These are phyloP conservation scores for Alternaria triticimaculans DNA, from an alignment of 2,329 filamentous ascomycete species.

Conservation along the genomic window DNA sequence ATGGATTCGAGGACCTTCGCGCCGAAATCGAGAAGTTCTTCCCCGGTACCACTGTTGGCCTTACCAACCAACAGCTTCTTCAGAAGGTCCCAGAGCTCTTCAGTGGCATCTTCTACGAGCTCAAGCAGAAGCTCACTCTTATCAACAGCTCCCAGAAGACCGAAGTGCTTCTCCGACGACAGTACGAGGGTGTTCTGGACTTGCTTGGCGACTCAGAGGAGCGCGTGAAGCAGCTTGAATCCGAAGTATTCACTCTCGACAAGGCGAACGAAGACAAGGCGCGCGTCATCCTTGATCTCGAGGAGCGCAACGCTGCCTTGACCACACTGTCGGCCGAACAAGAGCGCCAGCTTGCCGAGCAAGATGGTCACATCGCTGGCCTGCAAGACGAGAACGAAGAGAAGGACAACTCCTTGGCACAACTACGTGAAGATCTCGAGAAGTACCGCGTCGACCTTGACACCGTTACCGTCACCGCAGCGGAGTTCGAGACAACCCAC, in stretches of 20 bases:
- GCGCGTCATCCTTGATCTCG: constrained; percentile 47
- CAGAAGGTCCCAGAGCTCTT: constrained; percentile 47
- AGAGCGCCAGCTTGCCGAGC: constrained; percentile 41
- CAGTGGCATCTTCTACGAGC: constrained; percentile 46
- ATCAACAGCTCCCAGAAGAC: constrained; percentile 45
- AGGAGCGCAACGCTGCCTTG: constrained; percentile 38
- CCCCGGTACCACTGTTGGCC: constrained; percentile 46
- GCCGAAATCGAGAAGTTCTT: constrained; percentile 50
- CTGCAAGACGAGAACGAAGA: constrained; percentile 40
- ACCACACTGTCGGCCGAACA: constrained; percentile 41
- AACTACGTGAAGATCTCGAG: constrained; percentile 48
- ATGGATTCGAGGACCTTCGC: constrained; percentile 51
- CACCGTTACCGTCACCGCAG: constrained; percentile 47
- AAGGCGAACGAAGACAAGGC: constrained; percentile 47
- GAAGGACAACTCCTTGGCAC: constrained; percentile 45
- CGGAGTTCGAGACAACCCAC: constrained; percentile 51
- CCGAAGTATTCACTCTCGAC: constrained; percentile 47
- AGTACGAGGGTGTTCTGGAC: constrained; percentile 38
- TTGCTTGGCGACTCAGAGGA: constrained; percentile 42
- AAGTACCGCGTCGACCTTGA: constrained; percentile 50
- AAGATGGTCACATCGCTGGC: constrained; percentile 36
- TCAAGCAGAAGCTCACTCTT: constrained; percentile 38
- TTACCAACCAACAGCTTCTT: constrained; percentile 51
- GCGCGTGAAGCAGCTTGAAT: constrained; percentile 46
- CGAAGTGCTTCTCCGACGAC: constrained; percentile 47